A percentile compares a stretch with the other conserved stretches of the same genome.
These are phyloP conservation scores for Elsinoe fawcettii DNA, from an alignment of 2,329 filamentous ascomycete species.

Conservation along the genomic window DNA sequence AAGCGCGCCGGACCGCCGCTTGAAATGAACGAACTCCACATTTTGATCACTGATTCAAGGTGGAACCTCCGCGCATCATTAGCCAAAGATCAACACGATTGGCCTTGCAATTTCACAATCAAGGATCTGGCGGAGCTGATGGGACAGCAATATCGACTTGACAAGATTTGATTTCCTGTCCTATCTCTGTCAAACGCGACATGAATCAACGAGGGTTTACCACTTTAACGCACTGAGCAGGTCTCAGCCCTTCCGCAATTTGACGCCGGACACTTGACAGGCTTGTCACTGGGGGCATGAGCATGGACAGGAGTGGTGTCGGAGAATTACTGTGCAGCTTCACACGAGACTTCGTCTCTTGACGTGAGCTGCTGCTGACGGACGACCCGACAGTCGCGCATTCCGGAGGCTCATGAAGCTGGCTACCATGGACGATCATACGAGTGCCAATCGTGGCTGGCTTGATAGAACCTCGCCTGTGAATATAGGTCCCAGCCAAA, in stretches of 20 bases:
- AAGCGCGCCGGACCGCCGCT: background rate
- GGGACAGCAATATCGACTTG: background rate
- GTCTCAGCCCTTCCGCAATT: background rate
- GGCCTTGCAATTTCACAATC: background rate
- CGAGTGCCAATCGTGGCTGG: background rate
- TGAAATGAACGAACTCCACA: conserved; percentile 2
- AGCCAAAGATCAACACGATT: background rate
- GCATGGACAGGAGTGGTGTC: background rate
- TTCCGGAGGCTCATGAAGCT: background rate
- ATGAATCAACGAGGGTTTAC: background rate
- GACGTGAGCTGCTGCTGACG: background rate
- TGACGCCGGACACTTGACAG: background rate
- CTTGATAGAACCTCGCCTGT: conserved; percentile 14
- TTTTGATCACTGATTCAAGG: background rate
- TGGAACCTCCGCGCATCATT: background rate
- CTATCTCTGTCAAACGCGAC: background rate
- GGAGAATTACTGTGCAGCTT: background rate
- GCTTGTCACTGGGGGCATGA: background rate
- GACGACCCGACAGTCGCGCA: background rate
- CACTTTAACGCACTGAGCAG: background rate
- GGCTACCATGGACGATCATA: background rate
- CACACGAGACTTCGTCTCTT: background rate
- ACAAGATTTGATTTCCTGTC: background rate
- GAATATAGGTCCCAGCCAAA: conserved; percentile 1
- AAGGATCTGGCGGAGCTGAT: background rate